Base-by-base conservation (phyloP, 208 protist genomes). In the Wallacemonas sp. region DNA sequence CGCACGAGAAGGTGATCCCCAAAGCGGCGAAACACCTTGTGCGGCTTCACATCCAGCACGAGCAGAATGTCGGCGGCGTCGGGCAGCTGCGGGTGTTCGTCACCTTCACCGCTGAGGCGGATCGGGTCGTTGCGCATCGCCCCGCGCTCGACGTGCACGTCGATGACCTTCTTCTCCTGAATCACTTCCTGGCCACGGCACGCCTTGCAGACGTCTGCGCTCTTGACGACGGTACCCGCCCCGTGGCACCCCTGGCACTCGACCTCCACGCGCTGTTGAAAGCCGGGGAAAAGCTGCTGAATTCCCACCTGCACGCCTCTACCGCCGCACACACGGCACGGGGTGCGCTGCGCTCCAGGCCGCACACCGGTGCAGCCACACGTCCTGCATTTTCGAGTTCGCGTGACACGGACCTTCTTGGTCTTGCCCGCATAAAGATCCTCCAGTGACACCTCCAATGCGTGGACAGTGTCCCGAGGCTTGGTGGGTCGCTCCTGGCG, bases 381-480 rank as follows among this genome's bases (percentile, higher is more conserved):
- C 12, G 13, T 24, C 3, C 60, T 21, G 68, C 95, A 98, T 22
- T 89, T 68, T 8, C 87, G 78, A 42, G 88, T 54, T 22, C 89
- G 86, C 52, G 76, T 91, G 46, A 99, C 81, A 12, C 74, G 68
- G 9, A 99, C 66, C 53, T 98, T 98, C 55, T 82, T 85, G 10
- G 83, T 91, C 36, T 88, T 92, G 38, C 98, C 98, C 34, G 88
- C 96, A 84, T 99, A 99, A 34, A 99, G 59, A 70, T 99, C 97
- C 67, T 99, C 98, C 13, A 99, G 88, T 2, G 79, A 91, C 19
- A 98, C 90, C 17, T 70, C 61, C 27, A 99, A 60, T 58, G 90
- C 85, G 63, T 98, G 93, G 29, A 96, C 85, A 22, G 98, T 76
- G 66, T 98, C 93, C 71, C 97, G 92, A 58, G 92, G 96, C 79